Base-by-base conservation (phyloP, 371 early-diverging fungal genomes). In the Paramicrosporidium saccamoebae region DNA sequence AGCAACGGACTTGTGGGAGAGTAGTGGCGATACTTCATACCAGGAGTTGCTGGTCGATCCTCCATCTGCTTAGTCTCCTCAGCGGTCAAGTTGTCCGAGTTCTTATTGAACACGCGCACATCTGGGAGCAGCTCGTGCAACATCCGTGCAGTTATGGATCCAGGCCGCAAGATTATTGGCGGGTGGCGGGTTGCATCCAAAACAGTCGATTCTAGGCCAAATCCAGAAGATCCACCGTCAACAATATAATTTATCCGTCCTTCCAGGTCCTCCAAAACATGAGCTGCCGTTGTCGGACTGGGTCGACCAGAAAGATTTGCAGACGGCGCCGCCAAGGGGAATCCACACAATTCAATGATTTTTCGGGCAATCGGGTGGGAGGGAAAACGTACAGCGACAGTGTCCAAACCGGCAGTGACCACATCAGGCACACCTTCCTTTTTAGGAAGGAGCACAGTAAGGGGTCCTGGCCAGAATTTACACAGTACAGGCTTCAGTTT, bases 1-100 rank as follows among this genome's bases (percentile, higher is more conserved):
- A 73, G 48, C 5, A 92, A 82, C 24, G 55, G 54, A 0, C 74
- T 75, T 13, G 65, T 54, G 3, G 97, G 97, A 4, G 88, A 68
- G 38, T 98, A 98, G 50, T 97, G 97, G 12, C 81, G 60, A 33
- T 97, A 97, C 44, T 97, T 94, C 79, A 84, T 90, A 2, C 98
- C 98, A 4, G 97, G 98, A 8, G 90, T 84, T 0, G 73, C 71
- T 0, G 88, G 90, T 3, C 58, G 51, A 19, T 33, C 36, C 25
- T 78, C 82, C 30, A 74, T 37, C 4, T 24, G 35, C 3, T 35
- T 41, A 25, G 66, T n/a, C n/a, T n/a, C n/a, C n/a, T n/a, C n/a
- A n/a, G n/a, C n/a, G n/a, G n/a, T n/a, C n/a, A n/a, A n/a, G n/a
- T n/a, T 66, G 0, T 50, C 48, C 43, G 71, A 74, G 37, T 69